phyloP scores from a whole-genome alignment of 208 protist genomes.

The Strigomonas galati region DNA sequence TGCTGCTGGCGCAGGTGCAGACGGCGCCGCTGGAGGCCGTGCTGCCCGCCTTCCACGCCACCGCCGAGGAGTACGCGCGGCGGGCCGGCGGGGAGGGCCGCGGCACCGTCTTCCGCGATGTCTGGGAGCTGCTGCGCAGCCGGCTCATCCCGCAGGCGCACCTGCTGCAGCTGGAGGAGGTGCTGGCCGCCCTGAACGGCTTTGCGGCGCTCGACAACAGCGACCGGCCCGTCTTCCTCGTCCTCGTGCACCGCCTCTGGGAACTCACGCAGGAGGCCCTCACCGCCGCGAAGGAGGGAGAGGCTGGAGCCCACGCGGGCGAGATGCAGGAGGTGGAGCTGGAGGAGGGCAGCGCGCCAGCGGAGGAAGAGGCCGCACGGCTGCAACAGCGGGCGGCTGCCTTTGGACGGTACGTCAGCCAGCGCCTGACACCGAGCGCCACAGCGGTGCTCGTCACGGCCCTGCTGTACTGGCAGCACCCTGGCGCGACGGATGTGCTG shows the following conservation, averaged over 20 bases:
- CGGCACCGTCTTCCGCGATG: conserved; percentile 66
- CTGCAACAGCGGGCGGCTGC: conserved; percentile 9
- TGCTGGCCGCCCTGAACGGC: conserved; percentile 50
- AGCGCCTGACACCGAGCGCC: conserved; percentile 51
- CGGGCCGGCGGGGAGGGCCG: conserved; percentile 35
- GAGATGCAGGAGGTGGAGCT: not conserved
- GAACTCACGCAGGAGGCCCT: conserved; percentile 18
- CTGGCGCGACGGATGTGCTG: conserved; percentile 1
- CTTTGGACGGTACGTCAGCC: conserved; percentile 18
- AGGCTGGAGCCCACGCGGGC: not conserved
- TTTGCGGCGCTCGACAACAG: conserved; percentile 70
- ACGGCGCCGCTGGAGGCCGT: conserved; percentile 34
- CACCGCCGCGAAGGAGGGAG: not conserved
- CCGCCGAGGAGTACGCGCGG: conserved; percentile 67
- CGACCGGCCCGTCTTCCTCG: conserved; percentile 57
- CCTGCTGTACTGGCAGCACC: conserved; percentile 24
- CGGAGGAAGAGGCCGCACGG: not conserved
- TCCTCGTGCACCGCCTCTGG: conserved; percentile 57
- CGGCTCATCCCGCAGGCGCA: conserved; percentile 39
- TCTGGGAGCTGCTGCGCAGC: conserved; percentile 68
- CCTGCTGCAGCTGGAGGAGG: conserved; percentile 21
- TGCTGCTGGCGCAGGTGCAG: conserved; percentile 64
- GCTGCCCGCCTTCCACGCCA: conserved; percentile 50
- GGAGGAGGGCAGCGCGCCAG: not conserved
- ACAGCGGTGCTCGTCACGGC: conserved; percentile 41